Base-by-base conservation (phyloP, 176 grass and related monocot species). In the Tuctoria greenei region DNA sequence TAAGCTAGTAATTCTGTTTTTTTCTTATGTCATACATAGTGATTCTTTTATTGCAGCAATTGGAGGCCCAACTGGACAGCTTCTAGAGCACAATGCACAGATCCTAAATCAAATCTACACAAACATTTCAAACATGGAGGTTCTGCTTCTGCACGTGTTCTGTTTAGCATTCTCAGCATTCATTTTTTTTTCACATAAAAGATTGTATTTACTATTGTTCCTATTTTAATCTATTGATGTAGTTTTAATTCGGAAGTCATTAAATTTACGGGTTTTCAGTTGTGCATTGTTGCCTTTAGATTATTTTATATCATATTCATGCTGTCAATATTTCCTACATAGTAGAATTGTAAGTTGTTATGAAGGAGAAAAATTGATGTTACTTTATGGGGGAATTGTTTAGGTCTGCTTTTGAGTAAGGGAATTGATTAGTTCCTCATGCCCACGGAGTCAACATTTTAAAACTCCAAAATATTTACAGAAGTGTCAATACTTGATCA, bases 71-170 rank as follows among this genome's bases (percentile, higher is more conserved):
- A 92, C 89, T 44, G 85, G 89, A 79, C 58, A 88, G 38, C 74
- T 92, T 69, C 85, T 92, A 27, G 85, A 92, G 75, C 79, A 64
- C 63, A 92, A 88, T 63, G 89, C 79, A 4, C 82, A 88, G 43
- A 50, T 84, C 42, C 79, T 92, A 41, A 85, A 68, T 79, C 79
- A 88, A 74, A 88, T 92, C 72, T 88, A 87, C 54, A 56, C 82
- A 46, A 92, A 92, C 72, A 81, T 88, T 46, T 77, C 69, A 77
- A 92, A 79, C 74, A 72, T 88, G 83, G 79, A 82, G 89, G 89
- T 92, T 67, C 24, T 11, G 64, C 10, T 31, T 67, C n/a, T n/a
- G n/a, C n/a, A n/a, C n/a, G 49, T 67, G 38, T 60, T 59, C 69
- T 57, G 11, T 73, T 15, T 31, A 31, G 14, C 73, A 67, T 56